Conservation (phyloP, 2,329 filamentous ascomycete species). For the Neurospora sp. region DNA sequence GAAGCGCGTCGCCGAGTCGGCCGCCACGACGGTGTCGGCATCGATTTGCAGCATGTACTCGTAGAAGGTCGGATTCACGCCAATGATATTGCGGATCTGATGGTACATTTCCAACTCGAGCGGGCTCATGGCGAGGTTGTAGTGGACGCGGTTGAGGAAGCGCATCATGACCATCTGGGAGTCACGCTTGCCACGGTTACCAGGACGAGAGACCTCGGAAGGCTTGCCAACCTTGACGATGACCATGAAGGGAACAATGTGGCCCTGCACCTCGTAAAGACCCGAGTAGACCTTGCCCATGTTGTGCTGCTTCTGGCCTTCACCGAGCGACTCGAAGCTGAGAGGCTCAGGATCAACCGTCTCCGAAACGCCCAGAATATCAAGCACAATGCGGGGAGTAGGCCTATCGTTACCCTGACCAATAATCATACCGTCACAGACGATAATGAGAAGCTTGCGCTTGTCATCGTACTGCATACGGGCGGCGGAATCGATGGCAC, state of each 20-base stretch:
- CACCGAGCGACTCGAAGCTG: slow-evolving; percentile 92
- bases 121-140: slow-evolving; percentile 92
- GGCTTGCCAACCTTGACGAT: slow-evolving; percentile 97
- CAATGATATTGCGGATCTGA: slow-evolving; percentile 97
- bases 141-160: slow-evolving; percentile 97
- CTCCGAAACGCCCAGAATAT: slow-evolving; percentile 91
- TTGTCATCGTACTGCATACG: slow-evolving; percentile 98
- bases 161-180: slow-evolving; percentile 98
- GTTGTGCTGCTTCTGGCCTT: slow-evolving; percentile 96
- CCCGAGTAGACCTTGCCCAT: slow-evolving; percentile 99
- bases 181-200: slow-evolving; percentile 98
- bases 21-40: slow-evolving; percentile 87
- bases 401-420: slow-evolving; percentile 95
- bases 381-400: slow-evolving; percentile 89
- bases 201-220: slow-evolving; percentile 86
- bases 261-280: slow-evolving; percentile 92
- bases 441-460: slow-evolving; percentile 82
- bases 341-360: slow-evolving; percentile 89
- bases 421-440: slow-evolving; percentile 99
- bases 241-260: slow-evolving; percentile 96
- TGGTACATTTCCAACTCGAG: slow-evolving; percentile 97
- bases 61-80: slow-evolving; percentile 97
- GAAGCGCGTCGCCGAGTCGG: slow-evolving; percentile 84
- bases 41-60: slow-evolving; percentile 96
- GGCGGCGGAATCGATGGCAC: slow-evolving; percentile 92